Evolutionary conservation across 2,329 filamentous ascomycete genomes (phyloP).

Genomic region (Epichloe amarillans): DNA sequence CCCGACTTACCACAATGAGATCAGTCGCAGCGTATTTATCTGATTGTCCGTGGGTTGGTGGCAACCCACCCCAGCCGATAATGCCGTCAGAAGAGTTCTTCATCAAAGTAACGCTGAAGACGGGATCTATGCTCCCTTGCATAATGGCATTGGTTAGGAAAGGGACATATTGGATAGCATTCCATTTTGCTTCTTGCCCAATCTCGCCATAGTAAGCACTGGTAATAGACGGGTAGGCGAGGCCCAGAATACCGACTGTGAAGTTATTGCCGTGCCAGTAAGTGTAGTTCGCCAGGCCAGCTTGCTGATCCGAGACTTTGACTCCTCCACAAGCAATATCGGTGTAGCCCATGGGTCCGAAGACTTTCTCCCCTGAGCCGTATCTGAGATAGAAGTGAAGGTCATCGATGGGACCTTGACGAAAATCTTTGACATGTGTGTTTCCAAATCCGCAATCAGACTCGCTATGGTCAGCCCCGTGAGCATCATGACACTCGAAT

Average conservation of each 20-base stretch:
- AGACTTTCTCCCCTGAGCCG: conserved; percentile 35
- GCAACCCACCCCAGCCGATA: conserved; percentile 33
- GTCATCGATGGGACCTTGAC: conserved; percentile 23
- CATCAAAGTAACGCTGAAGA: conserved; percentile 35
- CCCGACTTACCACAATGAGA: conserved; percentile 30
- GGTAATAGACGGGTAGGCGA: conserved; percentile 37
- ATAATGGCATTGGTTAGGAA: conserved; percentile 34
- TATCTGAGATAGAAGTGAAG: conserved; percentile 34
- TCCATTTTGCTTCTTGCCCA: conserved; percentile 24
- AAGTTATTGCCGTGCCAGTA: conserved; percentile 39
- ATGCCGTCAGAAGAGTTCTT: conserved; percentile 33
- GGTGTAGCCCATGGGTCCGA: conserved; percentile 32
- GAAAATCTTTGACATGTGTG: conserved; percentile 25
- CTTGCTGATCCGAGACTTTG: conserved; percentile 29
- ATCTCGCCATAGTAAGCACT: conserved; percentile 30
- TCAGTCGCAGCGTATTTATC: conserved; percentile 22
- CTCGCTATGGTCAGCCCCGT: conserved; percentile 18
- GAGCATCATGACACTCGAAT: conserved; percentile 28
- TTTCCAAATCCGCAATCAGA: conserved; percentile 28
- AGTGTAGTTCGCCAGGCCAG: conserved; percentile 34
- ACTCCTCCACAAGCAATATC: conserved; percentile 35
- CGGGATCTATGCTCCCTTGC: conserved; percentile 29
- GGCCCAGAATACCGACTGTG: conserved; percentile 36
- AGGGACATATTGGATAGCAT: conserved; percentile 31
- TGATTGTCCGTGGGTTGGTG: conserved; percentile 21